Evolutionary conservation across 208 protist species (phyloP), one percentile per base, ranked within the genome.

Genomic region (Naegleria fowleri): DNA sequence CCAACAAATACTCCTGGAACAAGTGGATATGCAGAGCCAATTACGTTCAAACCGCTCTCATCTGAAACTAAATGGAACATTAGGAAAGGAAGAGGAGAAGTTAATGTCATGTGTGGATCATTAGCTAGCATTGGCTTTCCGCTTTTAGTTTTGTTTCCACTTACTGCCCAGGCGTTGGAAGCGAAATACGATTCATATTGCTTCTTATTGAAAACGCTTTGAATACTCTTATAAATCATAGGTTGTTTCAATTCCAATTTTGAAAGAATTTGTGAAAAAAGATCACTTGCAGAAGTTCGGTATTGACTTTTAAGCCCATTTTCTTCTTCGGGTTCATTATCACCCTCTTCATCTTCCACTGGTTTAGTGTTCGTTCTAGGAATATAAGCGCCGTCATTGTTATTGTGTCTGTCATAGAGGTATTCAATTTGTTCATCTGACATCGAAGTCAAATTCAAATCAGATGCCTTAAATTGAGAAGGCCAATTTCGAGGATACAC

Each of bases 41-140:
- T 86, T 3, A 39, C 33, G 25, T 83, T 29, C 9, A 86, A 41
- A 41, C 76, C 76, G 16, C 38, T 33, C 16, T 88, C 51, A 33
- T 16, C 22, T 41, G 51, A 84, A 19, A 38, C 5, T 13, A 91
- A 76, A 41, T 59, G 48, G 36, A 84, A 22, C 84, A 86, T 36
- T 51, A 48, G 9, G 51, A 16, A 91, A 25, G 38, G 29, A 25
- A 11, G 13, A 43, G 90, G 90, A 76, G 58, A 22, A 43, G 51
- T 91, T 13, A 84, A 83, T 41, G 4, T 43, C 58, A 91, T 41
- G 36, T 91, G 90, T 58, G 90, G 90, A 83, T 91, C 90, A n/a
- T 91, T 91, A 11, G 33, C 29, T 13, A 84, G 29, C 16, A 91
- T 84, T 36, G 79, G 79, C 6, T 83, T 84, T 76, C 90, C 90